These are phyloP conservation scores for Aspergillus fischeri DNA, from an alignment of 2,329 filamentous ascomycete species.

Conservation along the genomic window DNA sequence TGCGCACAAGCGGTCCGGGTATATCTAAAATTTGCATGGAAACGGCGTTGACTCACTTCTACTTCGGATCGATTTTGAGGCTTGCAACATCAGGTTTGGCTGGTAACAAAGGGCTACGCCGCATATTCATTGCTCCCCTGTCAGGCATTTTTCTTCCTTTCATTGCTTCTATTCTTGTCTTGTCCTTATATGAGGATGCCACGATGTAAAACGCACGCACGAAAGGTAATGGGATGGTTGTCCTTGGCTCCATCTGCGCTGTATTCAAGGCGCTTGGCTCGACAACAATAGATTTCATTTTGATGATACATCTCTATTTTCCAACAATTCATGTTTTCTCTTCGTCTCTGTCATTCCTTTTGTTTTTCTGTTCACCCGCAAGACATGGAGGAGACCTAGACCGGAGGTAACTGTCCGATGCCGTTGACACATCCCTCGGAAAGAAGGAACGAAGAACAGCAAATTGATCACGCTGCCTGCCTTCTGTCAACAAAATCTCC, in stretches of 20 bases:
- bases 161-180: slow-evolving; percentile 1
- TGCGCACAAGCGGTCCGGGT: slow-evolving; percentile 7
- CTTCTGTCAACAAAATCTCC: background rate
- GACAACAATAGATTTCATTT: slow-evolving; percentile 26
- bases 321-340: background rate
- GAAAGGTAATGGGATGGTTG: slow-evolving; percentile 25
- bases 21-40: slow-evolving; percentile 31
- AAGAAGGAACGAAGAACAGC: background rate
- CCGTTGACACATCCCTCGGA: background rate
- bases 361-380: background rate
- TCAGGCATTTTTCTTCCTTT: slow-evolving; percentile 2
- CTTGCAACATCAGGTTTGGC: slow-evolving; percentile 2
- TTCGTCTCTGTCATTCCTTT: slow-evolving; percentile 3
- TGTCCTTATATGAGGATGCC: slow-evolving; percentile 3
- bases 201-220: slow-evolving; percentile 25
- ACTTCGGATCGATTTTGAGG: slow-evolving; percentile 7
- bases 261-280: slow-evolving; percentile 18
- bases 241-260: slow-evolving; percentile 11
- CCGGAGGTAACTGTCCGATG: background rate
- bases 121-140: background rate
- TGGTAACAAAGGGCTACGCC: background rate
- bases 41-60: slow-evolving; percentile 27
- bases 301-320: slow-evolving; percentile 9
- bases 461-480: background rate
- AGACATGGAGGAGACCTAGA: background rate